These are phyloP conservation scores for Fusarium graminum DNA, from an alignment of 2,329 filamentous ascomycete genomes.

Conservation along the genomic window DNA sequence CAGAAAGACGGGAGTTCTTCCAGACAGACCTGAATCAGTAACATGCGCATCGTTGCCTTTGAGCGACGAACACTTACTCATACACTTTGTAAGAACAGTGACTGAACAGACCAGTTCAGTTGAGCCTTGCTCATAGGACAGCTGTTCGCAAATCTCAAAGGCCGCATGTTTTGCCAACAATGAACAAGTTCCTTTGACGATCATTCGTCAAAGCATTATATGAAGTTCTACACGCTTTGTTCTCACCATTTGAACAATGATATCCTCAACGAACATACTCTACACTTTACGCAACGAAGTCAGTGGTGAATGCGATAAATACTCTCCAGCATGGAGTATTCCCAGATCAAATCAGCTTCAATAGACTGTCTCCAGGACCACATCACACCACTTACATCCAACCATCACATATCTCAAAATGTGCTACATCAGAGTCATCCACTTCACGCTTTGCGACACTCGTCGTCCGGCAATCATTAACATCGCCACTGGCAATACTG, in stretches of 20 bases:
- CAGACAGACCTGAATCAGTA: neutral
- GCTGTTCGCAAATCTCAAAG: neutral
- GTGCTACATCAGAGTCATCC: constrained; percentile 27
- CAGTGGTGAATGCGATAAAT: constrained; percentile 4
- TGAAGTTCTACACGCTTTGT: constrained; percentile 10
- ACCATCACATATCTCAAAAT: neutral
- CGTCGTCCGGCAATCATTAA: constrained; percentile 31
- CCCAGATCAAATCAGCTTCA: neutral
- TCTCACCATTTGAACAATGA: neutral
- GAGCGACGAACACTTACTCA: neutral
- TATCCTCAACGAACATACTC: neutral
- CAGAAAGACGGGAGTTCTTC: neutral
- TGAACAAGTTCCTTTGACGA: constrained; percentile 11
- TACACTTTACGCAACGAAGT: neutral
- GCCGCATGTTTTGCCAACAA: neutral
- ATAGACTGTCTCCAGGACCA: neutral
- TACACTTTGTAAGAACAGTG: neutral
- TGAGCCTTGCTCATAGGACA: neutral
- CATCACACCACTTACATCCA: neutral
- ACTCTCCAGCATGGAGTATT: neutral
- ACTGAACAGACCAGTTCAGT: neutral
- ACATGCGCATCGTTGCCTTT: neutral
- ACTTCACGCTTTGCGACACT: constrained; percentile 33
- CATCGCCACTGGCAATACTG: neutral
- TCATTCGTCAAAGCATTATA: neutral